Base-by-base conservation (phyloP, 352 stramenopile genomes). In the Phytopythium chamaehyphon region DNA sequence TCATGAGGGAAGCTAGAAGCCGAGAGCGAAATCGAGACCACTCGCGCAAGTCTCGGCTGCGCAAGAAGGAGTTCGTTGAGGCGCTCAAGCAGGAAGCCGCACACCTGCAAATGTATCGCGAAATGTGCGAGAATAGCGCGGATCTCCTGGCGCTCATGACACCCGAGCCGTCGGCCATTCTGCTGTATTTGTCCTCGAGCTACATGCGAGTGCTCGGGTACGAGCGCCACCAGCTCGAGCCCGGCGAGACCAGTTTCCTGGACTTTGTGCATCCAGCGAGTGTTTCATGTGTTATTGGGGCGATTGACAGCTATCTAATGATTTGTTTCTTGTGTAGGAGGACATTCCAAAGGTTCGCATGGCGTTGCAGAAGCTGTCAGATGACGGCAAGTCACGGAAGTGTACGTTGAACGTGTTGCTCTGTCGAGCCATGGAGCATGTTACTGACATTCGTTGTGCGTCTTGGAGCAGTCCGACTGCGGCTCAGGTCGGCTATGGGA, bases 51-150 rank as follows among this genome's bases (percentile, higher is more conserved):
- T 98, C 90, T 46, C 83, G 93, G 9, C 67, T 96, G 49, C 83
- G 93, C 40, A 98, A 98, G 64, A 98, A 98, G 66, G 89, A 93
- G 42, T 98, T 96, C 53, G 77, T 98, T 23, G 92, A 98, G 62
- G 91, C 83, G 53, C 77, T 98, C 35, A 98, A 98, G 68, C 71
- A 84, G 48, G 78, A 93, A 39, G 80, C 90, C 24, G 67, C 81
- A 52, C 80, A 93, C 55, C 62, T 91, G 43, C 77, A 91, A 56
- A 83, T 93, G 50, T 93, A 90, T 61, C 80, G 90, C 66, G 73
- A 90, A 52, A 83, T 93, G 51, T 90, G 80, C 55, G 80, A 93
- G 51, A 76, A 91, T 56, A 87, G 78, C 60, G 62, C 76, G 52
- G 83, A 93, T 53, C 71, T 88, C 35, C 88, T 93, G 54, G 75